phyloP scores from a whole-genome alignment of 345 rosid genomes.

The Citrus maxima region DNA sequence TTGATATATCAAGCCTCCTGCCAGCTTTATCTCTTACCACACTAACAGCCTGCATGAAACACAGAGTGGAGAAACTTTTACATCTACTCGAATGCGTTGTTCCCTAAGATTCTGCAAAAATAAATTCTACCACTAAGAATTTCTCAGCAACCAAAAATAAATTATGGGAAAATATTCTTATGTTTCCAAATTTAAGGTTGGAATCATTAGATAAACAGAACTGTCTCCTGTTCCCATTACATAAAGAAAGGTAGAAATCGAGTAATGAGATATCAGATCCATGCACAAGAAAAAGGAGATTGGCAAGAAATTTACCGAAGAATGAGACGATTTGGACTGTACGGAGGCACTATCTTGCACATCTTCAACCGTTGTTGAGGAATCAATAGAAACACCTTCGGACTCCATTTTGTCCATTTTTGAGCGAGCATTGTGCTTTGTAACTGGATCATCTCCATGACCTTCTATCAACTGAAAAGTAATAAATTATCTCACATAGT shows the following conservation, averaged over 20 bases:
- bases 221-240: not conserved
- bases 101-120: not conserved
- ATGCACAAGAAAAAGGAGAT: not conserved
- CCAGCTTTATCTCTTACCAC: slow-evolving; percentile 22
- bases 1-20: slow-evolving; percentile 38
- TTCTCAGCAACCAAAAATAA: not conserved
- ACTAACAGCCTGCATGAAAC: slow-evolving; percentile 35
- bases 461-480: slow-evolving; percentile 43
- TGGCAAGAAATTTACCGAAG: slow-evolving; percentile 28
- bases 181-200: not conserved
- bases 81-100: not conserved
- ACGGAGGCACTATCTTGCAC: slow-evolving; percentile 20
- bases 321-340: slow-evolving; percentile 23
- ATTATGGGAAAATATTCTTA: not conserved
- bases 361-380: slow-evolving; percentile 21
- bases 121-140: not conserved
- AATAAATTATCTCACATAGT: not conserved
- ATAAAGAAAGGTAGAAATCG: not conserved
- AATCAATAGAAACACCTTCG: slow-evolving; percentile 20
- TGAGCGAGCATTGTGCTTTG: slow-evolving; percentile 9
- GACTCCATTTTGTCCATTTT: slow-evolving; percentile 19
- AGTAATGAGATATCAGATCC: not conserved
- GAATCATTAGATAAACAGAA: not conserved
- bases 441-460: slow-evolving; percentile 21
- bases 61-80: not conserved